These are phyloP conservation scores for Ogataea chonburiensis DNA, from an alignment of 805 yeast genomes.

Conservation along the genomic window DNA sequence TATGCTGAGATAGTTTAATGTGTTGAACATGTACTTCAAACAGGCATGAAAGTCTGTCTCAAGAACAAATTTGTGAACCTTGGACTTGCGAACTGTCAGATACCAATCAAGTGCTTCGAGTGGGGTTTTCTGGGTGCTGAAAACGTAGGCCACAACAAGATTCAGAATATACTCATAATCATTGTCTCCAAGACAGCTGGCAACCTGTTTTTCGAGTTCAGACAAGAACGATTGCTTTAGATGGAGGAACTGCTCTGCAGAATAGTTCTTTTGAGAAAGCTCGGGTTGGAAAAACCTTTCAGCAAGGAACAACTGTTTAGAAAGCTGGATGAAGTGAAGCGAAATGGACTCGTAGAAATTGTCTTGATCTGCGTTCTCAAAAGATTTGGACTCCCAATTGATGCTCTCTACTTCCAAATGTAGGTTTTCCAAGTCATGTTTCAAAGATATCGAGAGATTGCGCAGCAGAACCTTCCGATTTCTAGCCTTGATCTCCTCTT, in stretches of 20 bases:
- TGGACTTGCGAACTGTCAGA: conserved; percentile 23
- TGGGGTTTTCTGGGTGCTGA: conserved; percentile 21
- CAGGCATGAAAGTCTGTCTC: conserved; percentile 24
- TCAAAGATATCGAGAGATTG: conserved; percentile 30
- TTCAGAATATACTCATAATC: conserved; percentile 31
- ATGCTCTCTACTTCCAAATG: conserved; percentile 11
- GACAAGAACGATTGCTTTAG: conserved; percentile 20
- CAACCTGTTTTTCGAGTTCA: conserved; percentile 23
- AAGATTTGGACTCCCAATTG: conserved; percentile 5
- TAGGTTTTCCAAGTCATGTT: conserved; percentile 20
- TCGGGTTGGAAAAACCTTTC: conserved; percentile 23
- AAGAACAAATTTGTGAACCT: conserved; percentile 8
- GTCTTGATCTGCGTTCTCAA: conserved; percentile 7
- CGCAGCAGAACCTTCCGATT: conserved; percentile 24
- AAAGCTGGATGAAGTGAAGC: conserved; percentile 21
- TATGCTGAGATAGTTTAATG: conserved; percentile 26
- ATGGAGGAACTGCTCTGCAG: conserved; percentile 19
- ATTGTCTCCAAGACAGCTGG: conserved; percentile 25
- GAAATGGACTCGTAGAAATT: conserved; percentile 18
- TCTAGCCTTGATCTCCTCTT: conserved; percentile 11
- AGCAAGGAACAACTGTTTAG: conserved; percentile 29
- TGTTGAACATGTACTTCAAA: conserved; percentile 32
- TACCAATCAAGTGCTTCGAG: conserved; percentile 26
- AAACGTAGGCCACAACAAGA: conserved; percentile 26
- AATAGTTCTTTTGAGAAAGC: conserved; percentile 12